Evolutionary conservation across 2,329 filamentous ascomycete genomes (phyloP).

Genomic region (Colletotrichum sp.): DNA sequence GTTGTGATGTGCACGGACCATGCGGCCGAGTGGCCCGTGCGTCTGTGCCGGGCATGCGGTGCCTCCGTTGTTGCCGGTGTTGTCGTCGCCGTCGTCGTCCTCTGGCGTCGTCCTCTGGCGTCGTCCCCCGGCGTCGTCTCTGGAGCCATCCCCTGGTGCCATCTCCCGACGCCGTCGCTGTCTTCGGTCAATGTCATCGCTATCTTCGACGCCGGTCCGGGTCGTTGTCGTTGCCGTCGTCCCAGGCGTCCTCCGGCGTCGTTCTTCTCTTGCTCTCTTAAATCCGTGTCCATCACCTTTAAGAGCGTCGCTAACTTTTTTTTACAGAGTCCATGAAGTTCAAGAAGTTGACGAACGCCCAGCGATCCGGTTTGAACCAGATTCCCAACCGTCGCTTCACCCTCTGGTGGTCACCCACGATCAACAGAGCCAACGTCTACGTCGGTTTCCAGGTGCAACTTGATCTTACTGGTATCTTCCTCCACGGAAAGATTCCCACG

Average conservation of each 20-base stretch:
- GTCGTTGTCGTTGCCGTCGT: neutral
- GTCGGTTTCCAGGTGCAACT: conserved; percentile 99
- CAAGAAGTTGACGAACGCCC: conserved; percentile 98
- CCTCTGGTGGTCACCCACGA: conserved; percentile 94
- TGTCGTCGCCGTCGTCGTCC: neutral
- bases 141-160: too few species aligned
- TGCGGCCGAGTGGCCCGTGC: neutral
- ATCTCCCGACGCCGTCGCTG: neutral
- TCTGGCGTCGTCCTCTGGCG: neutral
- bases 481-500: conserved; percentile 98
- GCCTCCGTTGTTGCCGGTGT: neutral
- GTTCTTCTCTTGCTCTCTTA: neutral
- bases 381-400: conserved; percentile 99
- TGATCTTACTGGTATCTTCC: conserved; percentile 96
- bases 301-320: neutral
- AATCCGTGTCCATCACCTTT: neutral
- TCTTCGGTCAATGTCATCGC: neutral
- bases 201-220: neutral
- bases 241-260: neutral
- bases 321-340: conserved; percentile 79
- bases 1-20: neutral
- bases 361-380: conserved; percentile 95
- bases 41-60: fast-evolving
- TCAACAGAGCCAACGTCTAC: conserved; percentile 96
- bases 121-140: neutral